These are phyloP conservation scores for Talaromyces amestolkiae DNA, from an alignment of 2,329 filamentous ascomycete species.

Conservation along the genomic window DNA sequence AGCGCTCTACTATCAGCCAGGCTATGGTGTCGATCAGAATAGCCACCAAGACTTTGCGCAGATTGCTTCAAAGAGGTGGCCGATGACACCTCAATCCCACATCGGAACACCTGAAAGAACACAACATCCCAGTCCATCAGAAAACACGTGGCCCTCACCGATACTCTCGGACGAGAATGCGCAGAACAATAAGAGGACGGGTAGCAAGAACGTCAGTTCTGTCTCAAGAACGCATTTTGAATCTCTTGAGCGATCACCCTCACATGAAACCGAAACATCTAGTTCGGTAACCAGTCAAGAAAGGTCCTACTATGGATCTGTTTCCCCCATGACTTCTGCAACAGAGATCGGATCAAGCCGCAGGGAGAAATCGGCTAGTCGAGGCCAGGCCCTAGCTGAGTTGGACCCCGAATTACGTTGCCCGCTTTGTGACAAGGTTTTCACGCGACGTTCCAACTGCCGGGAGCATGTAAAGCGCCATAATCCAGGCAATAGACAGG, in stretches of 20 bases:
- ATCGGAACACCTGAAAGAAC: slow-evolving; percentile 23
- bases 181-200: neutral
- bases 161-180: slow-evolving; percentile 13
- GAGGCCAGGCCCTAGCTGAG: neutral
- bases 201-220: neutral
- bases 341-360: slow-evolving; percentile 18
- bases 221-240: neutral
- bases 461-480: slow-evolving; percentile 85
- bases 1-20: slow-evolving; percentile 28
- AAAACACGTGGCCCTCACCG: slow-evolving; percentile 15
- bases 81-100: slow-evolving; percentile 27
- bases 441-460: slow-evolving; percentile 81
- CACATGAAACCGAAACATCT: slow-evolving; percentile 13
- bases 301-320: slow-evolving; percentile 5
- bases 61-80: slow-evolving; percentile 25
- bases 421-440: slow-evolving; percentile 71
- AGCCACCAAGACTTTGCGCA: slow-evolving; percentile 22
- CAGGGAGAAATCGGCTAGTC: slow-evolving; percentile 17
- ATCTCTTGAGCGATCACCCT: slow-evolving; percentile 9
- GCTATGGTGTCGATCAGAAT: slow-evolving; percentile 21
- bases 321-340: slow-evolving; percentile 7
- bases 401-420: slow-evolving; percentile 64
- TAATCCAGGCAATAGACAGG: slow-evolving; percentile 68
- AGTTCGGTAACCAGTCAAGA: slow-evolving; percentile 10
- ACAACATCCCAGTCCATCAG: slow-evolving; percentile 17